Conservation (phyloP, 495 filamentous ascomycete genomes). For the Tetracladium marchalianum region DNA sequence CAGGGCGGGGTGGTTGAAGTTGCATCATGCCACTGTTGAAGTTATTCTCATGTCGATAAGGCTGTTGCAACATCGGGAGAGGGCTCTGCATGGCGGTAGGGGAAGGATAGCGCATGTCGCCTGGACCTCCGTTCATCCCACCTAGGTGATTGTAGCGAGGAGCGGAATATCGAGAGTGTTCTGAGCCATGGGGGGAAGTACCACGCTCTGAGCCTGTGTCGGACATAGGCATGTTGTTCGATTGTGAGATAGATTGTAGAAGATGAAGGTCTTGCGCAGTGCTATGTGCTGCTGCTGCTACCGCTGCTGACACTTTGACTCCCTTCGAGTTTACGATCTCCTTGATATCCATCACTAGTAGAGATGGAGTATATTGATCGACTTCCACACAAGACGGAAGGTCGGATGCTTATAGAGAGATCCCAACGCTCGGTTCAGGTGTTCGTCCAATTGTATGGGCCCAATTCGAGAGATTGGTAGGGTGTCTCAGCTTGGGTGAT, state of each 20-base stretch:
- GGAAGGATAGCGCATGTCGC: conserved; percentile 27
- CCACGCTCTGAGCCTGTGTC: conserved; percentile 58
- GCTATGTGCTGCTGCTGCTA: conserved; percentile 15
- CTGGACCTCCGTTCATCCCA: conserved; percentile 12
- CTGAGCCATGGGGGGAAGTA: conserved; percentile 59
- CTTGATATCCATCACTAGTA: conserved; percentile 53
- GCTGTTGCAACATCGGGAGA: conserved; percentile 46
- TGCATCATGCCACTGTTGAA: conserved; percentile 25
- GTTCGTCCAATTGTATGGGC: conserved; percentile 15
- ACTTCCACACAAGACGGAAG: neutral
- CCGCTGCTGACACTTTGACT: conserved; percentile 37
- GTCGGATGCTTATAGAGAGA: conserved; percentile 12
- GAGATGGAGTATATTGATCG: neutral
- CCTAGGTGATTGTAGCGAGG: conserved; percentile 22
- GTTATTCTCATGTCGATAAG: conserved; percentile 30
- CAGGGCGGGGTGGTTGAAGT: conserved; percentile 12
- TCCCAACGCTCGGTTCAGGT: conserved; percentile 18
- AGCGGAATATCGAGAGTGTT: conserved; percentile 49
- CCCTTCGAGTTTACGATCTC: conserved; percentile 58
- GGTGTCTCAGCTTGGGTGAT: conserved; percentile 8
- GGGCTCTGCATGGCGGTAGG: conserved; percentile 42
- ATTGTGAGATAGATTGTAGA: conserved; percentile 46
- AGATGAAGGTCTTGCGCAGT: conserved; percentile 32
- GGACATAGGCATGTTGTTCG: conserved; percentile 33
- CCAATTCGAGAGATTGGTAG: conserved; percentile 9